Percentiles rank a stretch among this genome's conserved stretches.
Evolutionary conservation across 495 filamentous ascomycete species (phyloP).

Genomic region (Penicillium diatomitis): DNA sequence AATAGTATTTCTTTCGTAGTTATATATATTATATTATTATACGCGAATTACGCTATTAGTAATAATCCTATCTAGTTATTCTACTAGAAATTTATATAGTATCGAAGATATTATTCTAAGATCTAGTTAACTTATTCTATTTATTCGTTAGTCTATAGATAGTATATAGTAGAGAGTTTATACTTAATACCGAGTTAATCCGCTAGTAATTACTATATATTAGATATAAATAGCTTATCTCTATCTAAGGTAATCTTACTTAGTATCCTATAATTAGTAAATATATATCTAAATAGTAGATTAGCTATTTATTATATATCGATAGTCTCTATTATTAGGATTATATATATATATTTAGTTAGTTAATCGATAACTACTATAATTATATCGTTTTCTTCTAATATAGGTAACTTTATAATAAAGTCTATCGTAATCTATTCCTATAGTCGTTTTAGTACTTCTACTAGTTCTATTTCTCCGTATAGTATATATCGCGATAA

Average conservation of each 20-base stretch:
- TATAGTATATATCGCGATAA: neutral
- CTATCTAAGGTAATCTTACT: no score
- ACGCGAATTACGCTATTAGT: slow-evolving; percentile 3
- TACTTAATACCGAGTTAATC: slow-evolving; percentile 1
- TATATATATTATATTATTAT: slow-evolving; percentile 5
- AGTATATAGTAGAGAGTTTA: slow-evolving; percentile 1
- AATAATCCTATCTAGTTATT: slow-evolving; percentile 1
- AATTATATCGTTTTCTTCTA: neutral
- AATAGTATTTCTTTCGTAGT: slow-evolving; percentile 2
- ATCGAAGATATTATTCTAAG: slow-evolving; percentile 4
- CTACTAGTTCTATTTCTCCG: neutral
- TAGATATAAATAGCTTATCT: neutral
- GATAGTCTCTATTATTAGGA: neutral
- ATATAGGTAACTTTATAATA: neutral
- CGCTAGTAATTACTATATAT: neutral
- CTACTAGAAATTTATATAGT: slow-evolving; percentile 7
- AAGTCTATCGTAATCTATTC: neutral
- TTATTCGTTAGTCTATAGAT: slow-evolving; percentile 5
- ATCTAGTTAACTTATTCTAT: slow-evolving; percentile 5
- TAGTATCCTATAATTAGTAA: no score
- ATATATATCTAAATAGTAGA: neutral
- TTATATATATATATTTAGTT: neutral
- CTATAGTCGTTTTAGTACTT: neutral
- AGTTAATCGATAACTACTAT: neutral
- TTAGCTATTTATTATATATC: neutral